A percentile compares a stretch with the other conserved stretches of the same genome.
phyloP scores from a whole-genome alignment of 2,329 filamentous ascomycete genomes.

The Aspergillus pseudoviridinutans region DNA sequence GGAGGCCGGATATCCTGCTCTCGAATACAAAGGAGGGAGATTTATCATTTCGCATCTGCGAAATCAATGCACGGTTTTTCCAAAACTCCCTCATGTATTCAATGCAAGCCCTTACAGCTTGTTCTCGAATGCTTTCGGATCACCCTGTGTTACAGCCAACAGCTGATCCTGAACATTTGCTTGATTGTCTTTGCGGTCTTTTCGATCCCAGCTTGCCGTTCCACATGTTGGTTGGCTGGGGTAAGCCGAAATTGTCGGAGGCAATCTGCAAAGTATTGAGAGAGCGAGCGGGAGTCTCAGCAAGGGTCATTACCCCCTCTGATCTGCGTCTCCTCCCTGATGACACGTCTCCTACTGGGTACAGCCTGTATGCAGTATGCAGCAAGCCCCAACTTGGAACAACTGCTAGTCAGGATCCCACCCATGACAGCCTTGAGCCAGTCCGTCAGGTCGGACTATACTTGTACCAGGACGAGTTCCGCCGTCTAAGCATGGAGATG shows the following conservation, averaged over 20 bases:
- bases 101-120: background rate
- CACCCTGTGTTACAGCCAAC: background rate
- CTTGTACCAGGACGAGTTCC: conserved; percentile 27
- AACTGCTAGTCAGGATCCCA: background rate
- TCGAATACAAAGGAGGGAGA: background rate
- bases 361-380: conserved; percentile 4
- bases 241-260: background rate
- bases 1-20: conserved; percentile 18
- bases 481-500: conserved; percentile 17
- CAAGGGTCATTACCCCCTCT: background rate
- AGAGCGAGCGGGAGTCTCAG: background rate
- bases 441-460: conserved; percentile 24
- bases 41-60: conserved; percentile 11
- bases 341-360: background rate
- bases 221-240: background rate
- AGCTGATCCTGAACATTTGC: too few relatives aligned
- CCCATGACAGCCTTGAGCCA: conserved; percentile 14
- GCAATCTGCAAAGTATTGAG: background rate
- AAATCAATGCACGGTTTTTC: conserved; percentile 13
- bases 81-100: background rate
- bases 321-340: conserved; percentile 1
- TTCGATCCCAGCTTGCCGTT: too few relatives aligned
- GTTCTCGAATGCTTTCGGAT: background rate
- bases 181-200: too few relatives aligned
- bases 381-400: background rate